Base-by-base conservation (phyloP, 805 yeast species). In the Candida koratica region DNA sequence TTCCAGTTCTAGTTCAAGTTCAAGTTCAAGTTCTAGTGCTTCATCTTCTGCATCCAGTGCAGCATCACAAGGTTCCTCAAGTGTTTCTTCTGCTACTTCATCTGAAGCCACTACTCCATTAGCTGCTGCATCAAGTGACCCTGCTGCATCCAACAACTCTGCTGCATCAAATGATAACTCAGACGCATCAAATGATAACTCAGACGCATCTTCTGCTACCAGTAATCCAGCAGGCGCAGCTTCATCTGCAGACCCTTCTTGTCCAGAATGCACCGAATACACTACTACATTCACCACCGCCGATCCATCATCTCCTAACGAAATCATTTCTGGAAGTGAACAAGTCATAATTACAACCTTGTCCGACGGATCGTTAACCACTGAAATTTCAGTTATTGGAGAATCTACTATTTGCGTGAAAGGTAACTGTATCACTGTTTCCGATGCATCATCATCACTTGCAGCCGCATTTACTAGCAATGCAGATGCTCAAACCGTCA, bases 401-500 rank as follows among this genome's bases (percentile, higher is more conserved):
- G 28, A 28, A 20, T 19, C 36, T 14, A 34, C 37, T 15, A 29
- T 28, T 7, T 41, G 44, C 37, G 39, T 41, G 6, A 33, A 34
- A 25, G 41, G 41, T 16, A 30, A 34, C 17, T 41, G 44, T 41
- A 26, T 41, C 14, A 24, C 41, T 19, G 39, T 37, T 19, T 23
- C 37, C 13, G 37, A 39, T 25, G 26, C 39, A 17, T 36, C 41
- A 22, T 24, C 38, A 14, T 42, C 37, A n/a, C 10, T 32, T 25
- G 38, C 18, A 18, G 34, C 38, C 20, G 29, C 19, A 18, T 22
- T 17, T 25, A 15, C 12, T 12, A 37, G 28, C 8, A 41, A 38
- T 29, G 34, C 43, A 23, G 34, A 28, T n/a, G 27, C 34, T 28
- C 25, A 38, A 31, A 51, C 60, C 47, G 41, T 53, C 39, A 46